Evolutionary conservation across 1,284 basidiomycete species (phyloP), one percentile per base, ranked within the genome.

Genomic region (Irpex rosettiformis): DNA sequence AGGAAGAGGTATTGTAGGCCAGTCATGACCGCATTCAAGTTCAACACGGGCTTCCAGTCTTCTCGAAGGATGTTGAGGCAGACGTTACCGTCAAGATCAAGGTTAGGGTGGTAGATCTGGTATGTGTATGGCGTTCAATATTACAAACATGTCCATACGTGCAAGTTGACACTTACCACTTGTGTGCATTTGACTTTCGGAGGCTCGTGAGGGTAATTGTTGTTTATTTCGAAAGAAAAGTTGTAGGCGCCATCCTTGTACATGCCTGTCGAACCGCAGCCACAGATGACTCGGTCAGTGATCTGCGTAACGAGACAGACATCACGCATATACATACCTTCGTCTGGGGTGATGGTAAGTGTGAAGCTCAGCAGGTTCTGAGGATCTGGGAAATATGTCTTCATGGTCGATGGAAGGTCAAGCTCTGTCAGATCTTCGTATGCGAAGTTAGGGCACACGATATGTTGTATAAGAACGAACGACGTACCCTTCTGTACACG

Each of bases 21-120:
- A 64, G 98, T 94, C 89, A 98, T 95, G 63, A 99, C 93, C 37
- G 94, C 93, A 73, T 95, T 98, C 58, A 98, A 82, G 74, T 98
- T 98, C 55, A 99, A 81, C 3, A 98, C 97, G 13, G 97, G 97
- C 72, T 99, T 99, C 97, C 97, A 99, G 77, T 99, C 97, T 79
- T 99, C 97, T 72, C 97, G 87, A 60, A 99, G 82, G 68, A 99
- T 98, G 78, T 99, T 99, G 69, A 96, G 73, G 76, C 94, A 96
- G 40, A 98, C 94, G 66, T 98, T 98, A 54, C 96, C 96, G 70
- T 98, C 94, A 33, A 98, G 83, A 74, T 99, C 96, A 52, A 99
- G 88, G 70, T 99, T 99, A 1, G 97, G 97, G 73, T 99, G 97
- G 75, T 99, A 99, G 71, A 99, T 98, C 96, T 97, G 64, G 3